Base-by-base conservation (phyloP, 805 yeast genomes). In the Candida maltosa region DNA sequence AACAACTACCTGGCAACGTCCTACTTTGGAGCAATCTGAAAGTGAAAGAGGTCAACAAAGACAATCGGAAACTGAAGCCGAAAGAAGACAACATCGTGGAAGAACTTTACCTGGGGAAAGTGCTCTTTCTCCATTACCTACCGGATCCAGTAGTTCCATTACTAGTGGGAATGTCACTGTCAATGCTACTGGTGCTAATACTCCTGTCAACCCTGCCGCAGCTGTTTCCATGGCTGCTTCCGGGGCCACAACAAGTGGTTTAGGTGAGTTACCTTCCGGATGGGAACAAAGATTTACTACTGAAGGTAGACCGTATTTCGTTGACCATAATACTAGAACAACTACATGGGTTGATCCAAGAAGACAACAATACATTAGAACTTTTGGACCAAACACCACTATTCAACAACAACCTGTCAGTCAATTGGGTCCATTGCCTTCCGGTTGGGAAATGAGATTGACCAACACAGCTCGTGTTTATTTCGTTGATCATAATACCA, bases 301-400 rank as follows among this genome's bases (percentile, higher is more conserved):
- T 18, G 98, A 93, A 64, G 99, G 98, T 26, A 79, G 98, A 58
- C 94, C 97, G 6, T 93, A 93, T 65, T 93, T 89, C 60, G 98
- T 93, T 32, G 99, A 93, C 62, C 99, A 93, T 67, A 93, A 93
- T 62, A 93, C 98, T n/a, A 78, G 99, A 61, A 93, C 99, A 1
- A 93, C 99, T 3, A 93, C 99, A 9, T 93, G 99, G 99, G 99
- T 93, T 31, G 99, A 93, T 62, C 99, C 99, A 46, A 79, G 99
- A 65, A 80, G 98, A 63, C 98, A 93, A 65, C 99, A 93, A 68
- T 93, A 87, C 62, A 93, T 93, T 51, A 83, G 97, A 59, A 87
- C 95, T 42, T 88, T 85, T 60, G 97, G 96, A 18, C 73, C 89
- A 76, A 63, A 79, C 52, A 83, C 96, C 4, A 87, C 96, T 15